phyloP scores from a whole-genome alignment of 352 stramenopile genomes.

The Phytopythium mirpurense region DNA sequence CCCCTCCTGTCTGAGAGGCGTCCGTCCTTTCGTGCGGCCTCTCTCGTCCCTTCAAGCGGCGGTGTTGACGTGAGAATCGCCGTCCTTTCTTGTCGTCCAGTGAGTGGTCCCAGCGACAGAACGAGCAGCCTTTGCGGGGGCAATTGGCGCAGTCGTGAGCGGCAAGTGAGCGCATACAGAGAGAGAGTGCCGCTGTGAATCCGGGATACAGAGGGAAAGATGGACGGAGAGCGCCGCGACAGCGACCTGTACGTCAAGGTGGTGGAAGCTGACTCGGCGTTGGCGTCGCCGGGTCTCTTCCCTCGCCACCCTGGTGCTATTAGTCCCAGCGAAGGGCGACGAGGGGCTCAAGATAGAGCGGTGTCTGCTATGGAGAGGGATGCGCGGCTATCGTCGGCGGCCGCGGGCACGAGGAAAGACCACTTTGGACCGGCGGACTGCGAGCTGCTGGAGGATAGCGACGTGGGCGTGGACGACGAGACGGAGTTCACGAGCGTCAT shows the following conservation, averaged over 20 bases:
- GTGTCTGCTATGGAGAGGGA: neutral
- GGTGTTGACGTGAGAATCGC: neutral
- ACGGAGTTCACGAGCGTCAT: constrained; percentile 24
- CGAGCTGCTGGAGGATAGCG: neutral
- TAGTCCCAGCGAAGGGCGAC: neutral
- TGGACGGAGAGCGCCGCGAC: constrained; percentile 9
- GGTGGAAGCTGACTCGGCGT: constrained; percentile 13
- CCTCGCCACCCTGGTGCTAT: constrained; percentile 3
- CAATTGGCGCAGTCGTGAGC: too few species aligned
- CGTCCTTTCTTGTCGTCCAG: neutral
- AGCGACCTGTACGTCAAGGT: constrained; percentile 36
- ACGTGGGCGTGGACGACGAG: constrained; percentile 13
- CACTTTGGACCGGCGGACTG: constrained; percentile 5
- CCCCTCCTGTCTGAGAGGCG: neutral
- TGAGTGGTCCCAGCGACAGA: too few species aligned
- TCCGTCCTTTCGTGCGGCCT: too few species aligned
- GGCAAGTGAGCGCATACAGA: neutral
- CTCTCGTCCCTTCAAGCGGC: too few species aligned
- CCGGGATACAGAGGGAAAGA: neutral
- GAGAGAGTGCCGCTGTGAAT: too few species aligned
- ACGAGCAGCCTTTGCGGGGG: too few species aligned
- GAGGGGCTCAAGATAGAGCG: too few species aligned
- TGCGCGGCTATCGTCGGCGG: neutral
- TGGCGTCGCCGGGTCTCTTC: constrained; percentile 6
- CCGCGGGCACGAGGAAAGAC: neutral